These are phyloP conservation scores for Neoboletus magnificus DNA, from an alignment of 768 basidiomycete species.

Conservation along the genomic window DNA sequence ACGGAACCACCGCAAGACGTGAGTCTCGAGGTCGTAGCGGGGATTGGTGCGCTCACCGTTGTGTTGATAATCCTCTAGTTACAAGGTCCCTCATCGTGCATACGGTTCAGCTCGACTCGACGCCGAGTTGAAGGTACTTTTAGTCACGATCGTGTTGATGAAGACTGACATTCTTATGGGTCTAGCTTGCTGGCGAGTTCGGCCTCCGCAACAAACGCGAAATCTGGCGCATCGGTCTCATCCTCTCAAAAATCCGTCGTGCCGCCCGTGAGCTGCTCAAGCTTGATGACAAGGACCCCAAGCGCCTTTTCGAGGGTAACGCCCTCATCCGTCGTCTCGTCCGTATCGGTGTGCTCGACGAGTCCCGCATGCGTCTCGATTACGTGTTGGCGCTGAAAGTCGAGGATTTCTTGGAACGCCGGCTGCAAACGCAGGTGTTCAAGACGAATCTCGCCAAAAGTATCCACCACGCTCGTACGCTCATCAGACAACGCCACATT, in stretches of 20 bases:
- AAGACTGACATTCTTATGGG: slow-evolving; percentile 1
- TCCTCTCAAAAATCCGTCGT: slow-evolving; percentile 99
- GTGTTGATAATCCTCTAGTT: slow-evolving; percentile 64
- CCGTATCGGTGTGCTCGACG: slow-evolving; percentile 99
- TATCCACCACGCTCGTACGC: slow-evolving; percentile 97
- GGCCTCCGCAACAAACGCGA: slow-evolving; percentile 99
- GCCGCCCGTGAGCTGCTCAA: slow-evolving; percentile 99
- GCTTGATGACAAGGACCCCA: slow-evolving; percentile 98
- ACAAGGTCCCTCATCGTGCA: slow-evolving; percentile 98
- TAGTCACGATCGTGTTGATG: background rate
- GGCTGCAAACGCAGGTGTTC: slow-evolving; percentile 99
- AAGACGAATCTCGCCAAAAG: slow-evolving; percentile 97
- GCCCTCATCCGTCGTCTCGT: slow-evolving; percentile 95
- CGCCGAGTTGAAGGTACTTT: slow-evolving; percentile 91
- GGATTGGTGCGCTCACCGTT: slow-evolving; percentile 58
- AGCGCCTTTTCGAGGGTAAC: slow-evolving; percentile 99
- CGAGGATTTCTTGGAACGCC: slow-evolving; percentile 99
- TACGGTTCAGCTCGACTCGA: slow-evolving; percentile 98
- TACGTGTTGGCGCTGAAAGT: slow-evolving; percentile 99
- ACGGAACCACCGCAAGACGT: slow-evolving; percentile 93
- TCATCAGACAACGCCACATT: slow-evolving; percentile 98
- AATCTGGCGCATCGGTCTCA: slow-evolving; percentile 99
- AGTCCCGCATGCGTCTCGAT: slow-evolving; percentile 98
- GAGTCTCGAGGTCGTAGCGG: slow-evolving; percentile 78
- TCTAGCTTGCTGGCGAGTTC: slow-evolving; percentile 97